phyloP scores from a whole-genome alignment of 192 early-diverging fungal genomes.

The Coemansia sp. region DNA sequence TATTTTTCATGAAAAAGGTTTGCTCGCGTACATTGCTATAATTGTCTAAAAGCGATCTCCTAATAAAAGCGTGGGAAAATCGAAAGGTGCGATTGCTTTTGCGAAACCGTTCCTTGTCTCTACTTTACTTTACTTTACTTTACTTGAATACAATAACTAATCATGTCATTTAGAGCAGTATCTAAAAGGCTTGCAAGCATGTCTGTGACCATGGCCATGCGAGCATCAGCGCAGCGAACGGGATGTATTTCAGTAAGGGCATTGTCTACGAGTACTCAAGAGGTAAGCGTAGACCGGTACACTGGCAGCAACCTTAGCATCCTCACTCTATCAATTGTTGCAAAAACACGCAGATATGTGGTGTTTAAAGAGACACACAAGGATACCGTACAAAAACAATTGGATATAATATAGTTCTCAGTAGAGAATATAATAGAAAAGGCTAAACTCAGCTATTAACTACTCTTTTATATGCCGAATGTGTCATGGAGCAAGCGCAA shows the following conservation, averaged over 20 bases:
- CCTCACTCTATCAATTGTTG: constrained; percentile 5
- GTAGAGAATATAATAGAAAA: no score
- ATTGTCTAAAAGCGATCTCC: no score
- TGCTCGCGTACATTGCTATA: no score
- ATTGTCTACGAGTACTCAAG: neutral
- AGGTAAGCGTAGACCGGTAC: constrained; percentile 24
- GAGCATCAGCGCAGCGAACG: neutral
- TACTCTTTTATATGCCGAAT: no score
- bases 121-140: neutral
- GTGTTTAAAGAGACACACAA: no score
- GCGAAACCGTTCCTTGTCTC: neutral
- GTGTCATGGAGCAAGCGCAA: no score
- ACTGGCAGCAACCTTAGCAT: constrained; percentile 63
- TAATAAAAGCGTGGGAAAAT: neutral
- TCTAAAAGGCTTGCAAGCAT: neutral
- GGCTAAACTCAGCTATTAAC: no score
- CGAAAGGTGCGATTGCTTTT: neutral
- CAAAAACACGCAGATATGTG: no score
- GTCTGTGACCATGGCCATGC: neutral
- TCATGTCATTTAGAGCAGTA: neutral
- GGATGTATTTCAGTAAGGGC: neutral
- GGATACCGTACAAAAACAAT: no score
- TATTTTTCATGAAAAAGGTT: no score
- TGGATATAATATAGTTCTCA: no score
- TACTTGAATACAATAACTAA: neutral